Evolutionary conservation across 345 rosid genomes (phyloP), one percentile per base, ranked within the genome.

Genomic region (Murraya koenigii): DNA sequence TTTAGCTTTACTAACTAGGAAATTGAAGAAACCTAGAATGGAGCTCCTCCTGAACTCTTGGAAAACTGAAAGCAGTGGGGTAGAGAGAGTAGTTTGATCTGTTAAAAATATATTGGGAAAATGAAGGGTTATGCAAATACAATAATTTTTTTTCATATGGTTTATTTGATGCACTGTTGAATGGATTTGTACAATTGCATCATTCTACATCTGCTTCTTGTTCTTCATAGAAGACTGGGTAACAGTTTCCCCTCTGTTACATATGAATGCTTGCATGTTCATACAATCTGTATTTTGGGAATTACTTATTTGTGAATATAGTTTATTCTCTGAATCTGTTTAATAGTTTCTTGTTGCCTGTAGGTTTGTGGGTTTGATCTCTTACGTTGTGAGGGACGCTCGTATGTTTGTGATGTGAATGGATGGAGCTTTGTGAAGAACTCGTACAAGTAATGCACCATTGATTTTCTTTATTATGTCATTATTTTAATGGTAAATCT

Each of bases 351-450:
- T 49, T 64, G 60, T 56, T 82, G 41, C 71, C 84, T 85, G 73
- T 87, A 96, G 99, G 99, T 96, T 66, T 97, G 99, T 79, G 99
- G 99, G 44, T 97, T 97, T 83, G 99, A 97, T 91, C 98, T 97
- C 25, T 80, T 97, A 87, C 96, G 99, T 69, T 90, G 94, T 56
- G 99, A 93, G 80, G 99, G 99, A 52, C 89, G 96, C 33, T 97
- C 98, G 32, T 97, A 94, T 79, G 98, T 94, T 66, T 97, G 98
- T 80, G 99, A 97, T 82, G 99, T 97, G 75, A 97, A 97, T 86
- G 99, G 99, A 71, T 97, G 99, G 99, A 97, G 99, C 88, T 97
- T 94, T 82, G 99, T 97, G 85, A 97, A 97, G 89, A 97, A 97
- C 86, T 97, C 99, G 33, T 85, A 97, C 81, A 94, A 97, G 98